Base-by-base conservation (phyloP, 2,329 filamentous ascomycete species). In the Pestalotiopsis sp. region DNA sequence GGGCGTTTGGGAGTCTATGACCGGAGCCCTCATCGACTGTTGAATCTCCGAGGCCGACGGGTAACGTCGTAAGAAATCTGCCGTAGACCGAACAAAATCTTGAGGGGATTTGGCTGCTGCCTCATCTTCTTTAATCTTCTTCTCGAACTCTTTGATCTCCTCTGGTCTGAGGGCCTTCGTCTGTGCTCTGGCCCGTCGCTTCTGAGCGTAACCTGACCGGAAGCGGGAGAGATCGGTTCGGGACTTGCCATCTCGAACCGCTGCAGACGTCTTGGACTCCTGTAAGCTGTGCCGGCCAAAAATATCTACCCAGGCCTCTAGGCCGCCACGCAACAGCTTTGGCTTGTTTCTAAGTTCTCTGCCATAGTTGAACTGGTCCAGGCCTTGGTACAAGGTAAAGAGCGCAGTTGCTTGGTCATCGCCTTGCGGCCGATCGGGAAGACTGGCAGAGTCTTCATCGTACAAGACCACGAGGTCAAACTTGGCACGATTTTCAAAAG, bases 391-490 rank as follows among this genome's bases (percentile, higher is more conserved):
- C 13, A 99, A 83, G 17, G 90, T 90, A 72, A 90, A 85, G 23
- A 98, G 80, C n/a, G 90, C 88, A 76, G 75, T 82, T 78, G 80
- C 86, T 76, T 79, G 80, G 73, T 79, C 73, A 66, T 79, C 79
- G 73, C 77, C 66, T 72, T 78, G 70, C 74, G 74, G 68, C 71
- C 69, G 69, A 72, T 71, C 72, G 66, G 75, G 79, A 23, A 97
- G 74, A 71, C 83, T 72, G 80, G 87, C 68, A 75, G 93, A 85
- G 78, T 86, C 70, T 72, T 95, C 88, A 78, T 99, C 94, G 78
- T 98, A 97, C 75, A 97, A 96, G 0, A 99, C 93, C 12, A 99
- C 88, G 57, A 98, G 81, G 73, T 98, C 94, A 74, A 92, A 97
- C 68, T 92, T 86, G 71, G 95, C 87, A 14, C 91, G 87, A 68